Evolutionary conservation across 306 rosid genomes (phyloP).

Genomic region (Oxytropis ochrocephala): DNA sequence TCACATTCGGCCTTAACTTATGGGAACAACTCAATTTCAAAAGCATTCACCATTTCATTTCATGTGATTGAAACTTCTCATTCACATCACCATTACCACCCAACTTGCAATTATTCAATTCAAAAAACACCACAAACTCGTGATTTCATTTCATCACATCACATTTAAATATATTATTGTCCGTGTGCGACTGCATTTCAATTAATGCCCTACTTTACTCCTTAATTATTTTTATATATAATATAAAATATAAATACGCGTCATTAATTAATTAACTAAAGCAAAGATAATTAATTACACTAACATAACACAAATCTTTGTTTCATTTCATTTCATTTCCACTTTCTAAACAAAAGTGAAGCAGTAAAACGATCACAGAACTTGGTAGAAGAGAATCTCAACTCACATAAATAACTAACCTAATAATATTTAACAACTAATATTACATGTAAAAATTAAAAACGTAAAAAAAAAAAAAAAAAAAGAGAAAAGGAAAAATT

Average conservation of each 20-base stretch:
- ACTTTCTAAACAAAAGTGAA: background rate
- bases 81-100: slow-evolving; percentile 11
- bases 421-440: slow-evolving; percentile 1
- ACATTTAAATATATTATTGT: background rate
- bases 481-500: background rate
- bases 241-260: background rate
- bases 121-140: background rate
- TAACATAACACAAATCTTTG: background rate
- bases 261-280: background rate
- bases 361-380: background rate
- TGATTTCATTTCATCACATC: background rate
- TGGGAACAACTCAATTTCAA: slow-evolving; percentile 6
- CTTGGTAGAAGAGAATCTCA: background rate
- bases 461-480: background rate
- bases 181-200: background rate
- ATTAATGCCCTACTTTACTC: background rate
- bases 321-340: slow-evolving; percentile 15
- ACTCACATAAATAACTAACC: background rate
- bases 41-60: slow-evolving; percentile 12
- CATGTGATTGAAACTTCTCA: slow-evolving; percentile 14
- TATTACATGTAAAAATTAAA: slow-evolving; percentile 6
- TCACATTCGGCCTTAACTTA: slow-evolving; percentile 26
- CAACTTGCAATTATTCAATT: background rate
- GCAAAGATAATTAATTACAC: background rate
- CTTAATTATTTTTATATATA: too few relatives aligned